Percentiles rank a stretch among this genome's conserved stretches.
These are phyloP conservation scores for Penicillium roqueforti DNA, from an alignment of 495 filamentous ascomycete genomes.

Conservation along the genomic window DNA sequence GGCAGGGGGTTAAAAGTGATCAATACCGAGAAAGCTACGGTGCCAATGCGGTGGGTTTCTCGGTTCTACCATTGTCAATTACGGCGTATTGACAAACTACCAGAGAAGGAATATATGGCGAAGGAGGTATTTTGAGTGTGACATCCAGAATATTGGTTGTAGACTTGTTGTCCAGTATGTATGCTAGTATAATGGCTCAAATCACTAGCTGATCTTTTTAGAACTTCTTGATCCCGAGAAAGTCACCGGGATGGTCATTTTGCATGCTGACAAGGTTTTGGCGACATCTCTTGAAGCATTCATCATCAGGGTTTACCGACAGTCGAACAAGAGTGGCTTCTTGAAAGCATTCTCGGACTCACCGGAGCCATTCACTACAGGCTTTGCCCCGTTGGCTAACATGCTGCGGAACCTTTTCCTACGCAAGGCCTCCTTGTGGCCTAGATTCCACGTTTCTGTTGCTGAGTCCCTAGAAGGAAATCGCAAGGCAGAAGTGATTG, in stretches of 20 bases:
- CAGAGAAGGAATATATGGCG: conserved; percentile 83
- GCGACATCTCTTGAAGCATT: conserved; percentile 93
- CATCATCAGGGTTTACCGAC: conserved; percentile 87
- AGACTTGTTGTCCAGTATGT: conserved; percentile 73
- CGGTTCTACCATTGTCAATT: background rate
- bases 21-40: conserved; percentile 89
- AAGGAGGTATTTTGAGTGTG: conserved; percentile 91
- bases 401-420: conserved; percentile 95
- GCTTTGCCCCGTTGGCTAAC: conserved; percentile 82
- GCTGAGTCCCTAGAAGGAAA: conserved; percentile 83
- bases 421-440: conserved; percentile 84
- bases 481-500: conserved; percentile 94
- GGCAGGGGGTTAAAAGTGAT: conserved; percentile 84
- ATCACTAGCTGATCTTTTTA: conserved; percentile 22
- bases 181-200: background rate
- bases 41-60: conserved; percentile 56
- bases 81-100: conserved; percentile 16
- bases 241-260: conserved; percentile 80
- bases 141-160: conserved; percentile 94
- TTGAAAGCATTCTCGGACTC: conserved; percentile 96
- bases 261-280: conserved; percentile 82
- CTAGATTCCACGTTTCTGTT: conserved; percentile 89
- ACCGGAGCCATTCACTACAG: conserved; percentile 85
- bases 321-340: conserved; percentile 89
- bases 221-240: conserved; percentile 74